Base-by-base conservation (phyloP, 352 stramenopile species). In the Phytophthora aleatoria region DNA sequence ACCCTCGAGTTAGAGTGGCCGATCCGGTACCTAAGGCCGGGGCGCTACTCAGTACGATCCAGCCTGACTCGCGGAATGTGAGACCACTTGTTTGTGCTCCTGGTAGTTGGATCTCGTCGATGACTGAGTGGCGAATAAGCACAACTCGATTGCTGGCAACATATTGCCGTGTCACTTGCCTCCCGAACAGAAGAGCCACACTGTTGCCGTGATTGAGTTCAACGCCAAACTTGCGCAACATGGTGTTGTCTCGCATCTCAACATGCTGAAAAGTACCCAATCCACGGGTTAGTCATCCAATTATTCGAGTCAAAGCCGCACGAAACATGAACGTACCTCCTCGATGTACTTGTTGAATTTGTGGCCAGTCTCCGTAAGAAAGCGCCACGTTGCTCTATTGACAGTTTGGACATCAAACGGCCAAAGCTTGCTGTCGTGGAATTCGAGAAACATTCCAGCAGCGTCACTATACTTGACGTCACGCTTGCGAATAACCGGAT, bases 371-470 rank as follows among this genome's bases (percentile, higher is more conserved):
- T 73, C 58, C 1, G 54, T 64, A 36, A 70, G 33, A 44, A 73
- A 71, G 3, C 58, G 64, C 69, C 69, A 76, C 5, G 48, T 57
- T 2, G 59, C 69, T 60, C 38, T 50, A 28, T 55, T 61, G 2
- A 60, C 57, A 0, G 64, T 65, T 11, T 54, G 9, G 15, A 73
- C 16, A 54, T 60, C 59, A 27, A 76, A 76, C 6, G 69, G 69
- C 45, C 61, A 62, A 1, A 76, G 26, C n/a, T 70, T 73, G 41
- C 59, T 71, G 43, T 68, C 53, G 9, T 65, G 50, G 26, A 76
- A 73, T 30, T 76, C 64, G 36, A 76, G 44, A 57, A 68, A 71
- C 38, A 76, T 71, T n/a, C 69, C 69, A 27, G 54, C 61, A 16
- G 13, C 9, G 7, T 53, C 59, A 26, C 33, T 71, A 60, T 67